These are phyloP conservation scores for Grosmannia huntii DNA, from an alignment of 2,329 filamentous ascomycete genomes.

Conservation along the genomic window DNA sequence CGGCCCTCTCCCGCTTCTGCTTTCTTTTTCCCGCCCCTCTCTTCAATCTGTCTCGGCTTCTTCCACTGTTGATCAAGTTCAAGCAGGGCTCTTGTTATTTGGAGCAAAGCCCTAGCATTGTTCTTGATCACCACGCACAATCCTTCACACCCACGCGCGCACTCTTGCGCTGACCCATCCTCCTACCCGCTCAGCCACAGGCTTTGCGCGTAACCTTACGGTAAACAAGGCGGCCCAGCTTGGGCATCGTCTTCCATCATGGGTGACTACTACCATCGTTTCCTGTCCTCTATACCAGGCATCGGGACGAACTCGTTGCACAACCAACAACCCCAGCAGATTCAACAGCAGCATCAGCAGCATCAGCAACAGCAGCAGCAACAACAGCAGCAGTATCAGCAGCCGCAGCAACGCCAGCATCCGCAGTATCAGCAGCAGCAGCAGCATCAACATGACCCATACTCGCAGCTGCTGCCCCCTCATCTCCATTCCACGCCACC, in stretches of 20 bases:
- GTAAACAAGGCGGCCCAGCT: neutral
- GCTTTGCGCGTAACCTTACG: neutral
- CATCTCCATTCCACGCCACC: slow-evolving; percentile 17
- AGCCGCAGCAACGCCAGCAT: neutral
- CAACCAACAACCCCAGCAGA: neutral
- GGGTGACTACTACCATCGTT: slow-evolving; percentile 45
- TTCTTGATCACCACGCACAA: neutral
- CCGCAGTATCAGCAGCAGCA: slow-evolving; percentile 3
- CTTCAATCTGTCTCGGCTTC: neutral
- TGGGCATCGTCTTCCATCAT: slow-evolving; percentile 20
- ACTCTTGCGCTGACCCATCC: neutral
- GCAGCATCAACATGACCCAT: slow-evolving; percentile 4
- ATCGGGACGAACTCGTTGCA: slow-evolving; percentile 16
- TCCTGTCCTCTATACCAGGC: slow-evolving; percentile 39
- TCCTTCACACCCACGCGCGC: neutral
- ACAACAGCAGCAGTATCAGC: neutral
- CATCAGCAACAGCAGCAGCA: neutral
- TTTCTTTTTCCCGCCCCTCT: neutral
- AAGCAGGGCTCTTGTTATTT: neutral
- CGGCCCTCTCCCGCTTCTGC: neutral
- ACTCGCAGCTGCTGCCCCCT: slow-evolving; percentile 13
- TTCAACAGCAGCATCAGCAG: neutral
- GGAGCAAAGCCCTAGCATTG: neutral
- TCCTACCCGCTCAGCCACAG: neutral
- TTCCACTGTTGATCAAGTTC: neutral